Percentiles rank a stretch among this genome's conserved stretches.
phyloP scores from a whole-genome alignment of 179 eudicot species.

The Spinacia oleracea region DNA sequence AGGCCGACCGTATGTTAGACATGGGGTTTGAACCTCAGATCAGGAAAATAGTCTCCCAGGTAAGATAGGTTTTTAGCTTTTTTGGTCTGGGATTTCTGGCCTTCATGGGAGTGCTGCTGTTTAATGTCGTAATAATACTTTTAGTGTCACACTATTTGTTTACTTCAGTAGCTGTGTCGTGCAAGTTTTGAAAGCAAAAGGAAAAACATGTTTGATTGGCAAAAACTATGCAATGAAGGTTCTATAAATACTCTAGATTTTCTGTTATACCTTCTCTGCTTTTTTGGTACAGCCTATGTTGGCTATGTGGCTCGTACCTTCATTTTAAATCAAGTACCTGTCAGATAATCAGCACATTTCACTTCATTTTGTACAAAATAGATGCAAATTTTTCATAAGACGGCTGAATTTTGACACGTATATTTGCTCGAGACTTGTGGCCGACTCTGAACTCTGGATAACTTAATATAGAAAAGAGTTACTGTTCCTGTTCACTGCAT shows the following conservation, averaged over 20 bases:
- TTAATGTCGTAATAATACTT: conserved; percentile 2
- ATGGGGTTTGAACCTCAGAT: conserved; percentile 98
- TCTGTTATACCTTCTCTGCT: not conserved
- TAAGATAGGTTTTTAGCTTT: conserved; percentile 23
- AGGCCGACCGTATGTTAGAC: conserved; percentile 91
- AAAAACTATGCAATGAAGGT: not conserved
- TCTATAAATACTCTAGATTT: not conserved
- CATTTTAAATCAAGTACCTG: not conserved
- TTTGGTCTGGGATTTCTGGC: not conserved
- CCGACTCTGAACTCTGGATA: not conserved
- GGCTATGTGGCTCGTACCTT: not conserved
- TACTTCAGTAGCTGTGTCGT: not conserved
- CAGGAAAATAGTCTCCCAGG: conserved; percentile 78
- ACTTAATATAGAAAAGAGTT: not conserved
- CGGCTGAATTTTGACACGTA: not conserved
- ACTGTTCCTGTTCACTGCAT: not conserved
- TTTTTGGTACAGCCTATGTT: not conserved
- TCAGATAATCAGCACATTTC: not conserved
- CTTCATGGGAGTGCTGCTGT: not conserved
- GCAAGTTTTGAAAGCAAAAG: not conserved
- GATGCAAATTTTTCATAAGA: not conserved
- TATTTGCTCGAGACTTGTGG: not conserved
- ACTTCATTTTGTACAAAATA: not conserved
- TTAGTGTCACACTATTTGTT: not conserved
- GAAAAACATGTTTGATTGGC: not conserved